Base-by-base conservation (phyloP, 2,329 filamentous ascomycete species). In the Aotearoamyces nothofagi region DNA sequence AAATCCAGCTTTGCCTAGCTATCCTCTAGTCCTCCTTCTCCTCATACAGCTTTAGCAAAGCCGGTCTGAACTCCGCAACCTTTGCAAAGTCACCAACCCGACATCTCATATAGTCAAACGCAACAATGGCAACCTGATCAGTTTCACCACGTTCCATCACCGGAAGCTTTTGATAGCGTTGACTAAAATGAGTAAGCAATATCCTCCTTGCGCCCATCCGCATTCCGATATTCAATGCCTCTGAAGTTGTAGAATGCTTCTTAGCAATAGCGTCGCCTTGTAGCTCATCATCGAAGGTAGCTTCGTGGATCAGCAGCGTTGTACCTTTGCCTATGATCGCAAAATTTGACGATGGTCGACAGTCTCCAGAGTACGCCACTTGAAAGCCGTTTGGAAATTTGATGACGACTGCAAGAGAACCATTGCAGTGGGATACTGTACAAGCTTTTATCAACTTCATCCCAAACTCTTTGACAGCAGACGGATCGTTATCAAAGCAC, bases 301-400 rank as follows among this genome's bases (percentile, higher is more conserved):
- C 86, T 62, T 98, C 90, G 57, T 98, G 90, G 32, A 98, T 71
- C 4, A 94, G 69, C 5, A 98, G 65, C 9, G 87, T 92, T 2
- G 78, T 75, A 36, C 73, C 74, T 25, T 58, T 57, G 25, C 81
- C 92, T 28, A 87, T 78, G 9, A 53, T 41, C 0, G 72, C 69
- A 46, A 98, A 94, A 0, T 56, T 47, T 3, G 56, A 44, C 4
- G 71, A 82, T 0, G 90, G 90, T 5, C 90, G 69, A 50, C 87
- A 96, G 57, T 98, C 90, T 32, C 90, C 90, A 4, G 82, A 92
- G 56, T 93, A 98, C 25, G 83, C 82, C 33, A 93, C 64, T 49
- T 87, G 90, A 50, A 98, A 78, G 11, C 73, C 78, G 1, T 71
- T 70, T 0, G 78, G 69, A 52, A 87, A 87, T 7, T 79, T 80